Conservation (phyloP, 768 basidiomycete genomes). For the Hirschioporus abietinus region DNA sequence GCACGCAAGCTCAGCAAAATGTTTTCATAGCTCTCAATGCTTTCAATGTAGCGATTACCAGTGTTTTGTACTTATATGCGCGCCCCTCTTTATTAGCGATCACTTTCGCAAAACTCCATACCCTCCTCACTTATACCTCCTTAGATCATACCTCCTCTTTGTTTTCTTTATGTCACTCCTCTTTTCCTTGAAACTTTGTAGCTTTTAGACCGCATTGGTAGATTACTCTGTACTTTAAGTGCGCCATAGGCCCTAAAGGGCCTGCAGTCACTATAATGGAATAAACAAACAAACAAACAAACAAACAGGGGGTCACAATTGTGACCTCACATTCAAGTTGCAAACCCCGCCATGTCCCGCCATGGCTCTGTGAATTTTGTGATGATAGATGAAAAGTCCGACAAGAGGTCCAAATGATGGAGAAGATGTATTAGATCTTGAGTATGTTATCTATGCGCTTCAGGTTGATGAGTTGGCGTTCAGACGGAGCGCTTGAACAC, state of each 20-base stretch:
- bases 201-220: not conserved
- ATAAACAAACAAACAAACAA: constrained; percentile 1
- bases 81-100: not conserved
- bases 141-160: not conserved
- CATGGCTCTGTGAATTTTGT: too few relatives aligned
- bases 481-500: too few relatives aligned
- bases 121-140: not conserved
- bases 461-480: too few relatives aligned
- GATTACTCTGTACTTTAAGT: not conserved
- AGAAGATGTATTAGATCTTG: too few relatives aligned
- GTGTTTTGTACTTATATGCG: not conserved
- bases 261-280: constrained; percentile 1
- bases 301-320: too few relatives aligned
- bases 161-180: not conserved
- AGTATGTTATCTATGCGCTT: too few relatives aligned
- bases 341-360: too few relatives aligned
- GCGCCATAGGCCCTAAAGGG: not conserved
- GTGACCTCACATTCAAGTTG: too few relatives aligned
- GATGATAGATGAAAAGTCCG: too few relatives aligned
- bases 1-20: not conserved
- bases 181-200: not conserved
- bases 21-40: not conserved
- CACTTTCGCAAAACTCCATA: not conserved
- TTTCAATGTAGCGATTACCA: not conserved
- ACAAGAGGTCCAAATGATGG: too few relatives aligned